Evolutionary conservation across 2,329 filamentous ascomycete species (phyloP), one percentile per base, ranked within the genome.

Genomic region (Claviceps lovelessii): DNA sequence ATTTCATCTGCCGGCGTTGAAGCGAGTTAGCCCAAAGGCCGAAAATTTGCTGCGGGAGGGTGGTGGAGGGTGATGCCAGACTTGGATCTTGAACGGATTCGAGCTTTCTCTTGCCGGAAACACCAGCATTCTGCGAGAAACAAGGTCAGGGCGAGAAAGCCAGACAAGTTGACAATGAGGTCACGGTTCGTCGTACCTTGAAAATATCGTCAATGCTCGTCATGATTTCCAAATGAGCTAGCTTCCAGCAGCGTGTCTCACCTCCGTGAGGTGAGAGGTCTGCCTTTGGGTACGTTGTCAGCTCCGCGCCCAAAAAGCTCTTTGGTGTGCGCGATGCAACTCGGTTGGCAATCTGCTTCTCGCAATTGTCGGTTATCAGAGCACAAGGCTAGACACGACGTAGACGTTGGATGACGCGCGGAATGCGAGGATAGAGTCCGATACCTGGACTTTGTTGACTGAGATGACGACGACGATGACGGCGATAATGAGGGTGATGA

Each of bases 51-150:
- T 31, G 46, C 5, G n/a, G 31, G 13, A n/a, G n/a, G 31, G 35
- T 42, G 49, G 29, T 19, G 19, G 11, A 31, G 49, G 42, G 6
- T 37, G 3, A 33, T 10, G 45, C 69, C 78, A 60, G 65, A 85
- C 81, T 82, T 58, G 81, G 80, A 66, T 85, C 80, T 63, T 74
- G 74, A 57, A 81, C 68, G 19, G 78, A 73, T 57, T 84, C 81
- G 54, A 83, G 70, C 67, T 84, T 85, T 61, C 82, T 77, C 66
- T 86, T 86, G 70, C 74, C 77, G 54, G 74, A 66, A 35, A 72
- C 64, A 56, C 76, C 74, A 23, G 73, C 68, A 57, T 68, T 71
- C 71, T 71, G 60, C 39, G 4, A 2, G n/a, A 15, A 41, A 4
- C 17, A 49, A 23, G 33, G 46, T 56, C 23, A 52, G 44, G 11